Evolutionary conservation across 768 basidiomycete genomes (phyloP).

Genomic region (Leccinum obscurum): DNA sequence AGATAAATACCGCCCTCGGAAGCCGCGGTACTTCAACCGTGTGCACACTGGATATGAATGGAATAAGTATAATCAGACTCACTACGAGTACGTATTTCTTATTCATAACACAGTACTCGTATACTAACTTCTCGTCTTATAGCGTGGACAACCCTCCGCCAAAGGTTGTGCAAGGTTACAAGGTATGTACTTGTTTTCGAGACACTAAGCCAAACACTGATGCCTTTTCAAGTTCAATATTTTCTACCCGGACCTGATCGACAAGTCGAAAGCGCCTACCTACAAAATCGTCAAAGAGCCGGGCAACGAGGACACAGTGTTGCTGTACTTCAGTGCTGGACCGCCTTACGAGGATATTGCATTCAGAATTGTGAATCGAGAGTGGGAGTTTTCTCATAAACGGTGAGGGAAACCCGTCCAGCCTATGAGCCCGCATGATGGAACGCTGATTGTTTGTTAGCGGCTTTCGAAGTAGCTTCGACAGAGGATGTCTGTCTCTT

Average conservation of each 20-base stretch:
- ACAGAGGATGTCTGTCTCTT: constrained; percentile 91
- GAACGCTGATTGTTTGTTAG: constrained; percentile 40
- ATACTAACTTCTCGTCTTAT: constrained; percentile 17
- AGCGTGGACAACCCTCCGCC: constrained; percentile 99
- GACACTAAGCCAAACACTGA: constrained; percentile 7
- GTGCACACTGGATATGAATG: constrained; percentile 99
- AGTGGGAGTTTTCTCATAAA: constrained; percentile 99
- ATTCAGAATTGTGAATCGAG: constrained; percentile 94
- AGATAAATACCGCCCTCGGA: constrained; percentile 96
- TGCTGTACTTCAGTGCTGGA: constrained; percentile 92
- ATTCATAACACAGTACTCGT: background rate
- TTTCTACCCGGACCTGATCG: constrained; percentile 98
- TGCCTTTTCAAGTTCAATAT: constrained; percentile 73
- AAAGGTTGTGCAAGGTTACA: constrained; percentile 99
- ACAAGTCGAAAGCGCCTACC: constrained; percentile 95
- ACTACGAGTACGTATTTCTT: constrained; percentile 75
- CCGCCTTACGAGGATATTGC: constrained; percentile 99
- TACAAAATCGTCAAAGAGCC: constrained; percentile 94
- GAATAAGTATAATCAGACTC: constrained; percentile 99
- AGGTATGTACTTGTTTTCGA: constrained; percentile 44
- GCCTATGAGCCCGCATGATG: constrained; percentile 10
- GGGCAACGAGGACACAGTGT: constrained; percentile 92
- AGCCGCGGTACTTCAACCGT: constrained; percentile 97
- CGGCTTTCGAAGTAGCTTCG: constrained; percentile 96
- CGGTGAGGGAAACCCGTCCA: constrained; percentile 47